Conservation (phyloP, 31 red algal genomes). For the Bonnemaisonia californica region DNA sequence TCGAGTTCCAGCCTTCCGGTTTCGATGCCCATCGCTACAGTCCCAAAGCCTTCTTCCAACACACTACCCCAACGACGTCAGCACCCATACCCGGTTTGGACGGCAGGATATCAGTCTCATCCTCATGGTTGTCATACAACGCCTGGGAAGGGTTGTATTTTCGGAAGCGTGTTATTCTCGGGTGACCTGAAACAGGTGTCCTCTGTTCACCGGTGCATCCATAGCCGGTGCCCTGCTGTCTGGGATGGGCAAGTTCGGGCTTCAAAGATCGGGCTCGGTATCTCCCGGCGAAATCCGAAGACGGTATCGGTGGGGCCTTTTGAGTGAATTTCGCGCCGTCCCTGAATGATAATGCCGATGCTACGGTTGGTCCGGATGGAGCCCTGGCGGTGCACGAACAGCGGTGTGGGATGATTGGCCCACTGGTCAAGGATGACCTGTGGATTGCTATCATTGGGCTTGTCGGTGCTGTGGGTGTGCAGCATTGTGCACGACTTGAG, state of each 20-base stretch:
- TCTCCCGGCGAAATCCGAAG: constrained; percentile 29
- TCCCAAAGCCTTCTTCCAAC: constrained; percentile 29
- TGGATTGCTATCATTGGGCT: constrained; percentile 55
- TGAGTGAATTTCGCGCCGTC: constrained; percentile 47
- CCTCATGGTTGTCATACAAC: constrained; percentile 61
- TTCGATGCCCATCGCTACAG: constrained; percentile 57
- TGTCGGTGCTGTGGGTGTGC: constrained; percentile 23
- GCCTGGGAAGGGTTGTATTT: constrained; percentile 31
- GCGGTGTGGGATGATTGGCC: too few relatives aligned
- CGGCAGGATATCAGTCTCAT: constrained; percentile 7
- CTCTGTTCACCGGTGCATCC: constrained; percentile 10
- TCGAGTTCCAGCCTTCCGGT: constrained; percentile 47
- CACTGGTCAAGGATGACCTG: too few relatives aligned
- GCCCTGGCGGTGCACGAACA: too few relatives aligned
- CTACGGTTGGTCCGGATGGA: too few relatives aligned
- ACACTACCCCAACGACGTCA: constrained; percentile 34
- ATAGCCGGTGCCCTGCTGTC: constrained; percentile 26
- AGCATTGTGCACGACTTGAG: constrained; percentile 1
- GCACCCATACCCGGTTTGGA: neutral
- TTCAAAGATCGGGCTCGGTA: constrained; percentile 50
- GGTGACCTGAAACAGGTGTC: constrained; percentile 49
- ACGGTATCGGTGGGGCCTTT: neutral
- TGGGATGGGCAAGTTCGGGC: constrained; percentile 56
- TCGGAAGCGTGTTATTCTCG: too few relatives aligned
- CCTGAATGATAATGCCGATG: constrained; percentile 44